Base-by-base conservation (phyloP, 169 alveolate species). In the Cryptosporidium ubiquitum region DNA sequence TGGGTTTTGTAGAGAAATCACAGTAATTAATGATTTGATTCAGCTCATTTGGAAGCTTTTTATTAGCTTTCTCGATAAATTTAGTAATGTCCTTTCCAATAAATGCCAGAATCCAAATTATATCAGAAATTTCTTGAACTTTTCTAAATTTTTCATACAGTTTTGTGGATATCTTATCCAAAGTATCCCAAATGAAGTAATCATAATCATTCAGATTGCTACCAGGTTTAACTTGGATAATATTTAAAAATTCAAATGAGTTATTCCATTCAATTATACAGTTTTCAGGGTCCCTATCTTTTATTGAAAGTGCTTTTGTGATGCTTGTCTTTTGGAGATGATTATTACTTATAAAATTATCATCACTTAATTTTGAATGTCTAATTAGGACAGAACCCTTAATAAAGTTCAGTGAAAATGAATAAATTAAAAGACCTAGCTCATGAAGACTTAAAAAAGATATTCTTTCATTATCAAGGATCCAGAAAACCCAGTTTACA, bases 281-380 rank as follows among this genome's bases (percentile, higher is more conserved):
- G 14, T 42, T 39, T 26, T 64, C 74, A 39, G 89, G 89, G 68
- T 79, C 75, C n/a, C 79, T 58, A 40, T 79, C 74, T 33, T 61
- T 29, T 18, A 60, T 79, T 26, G 79, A 75, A 16, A 79, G 39
- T 23, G 89, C 89, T 39, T 47, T 79, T 14, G 47, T 37, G 9
- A 79, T 61, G 51, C 58, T 64, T n/a, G 61, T 23, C n/a, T 61
- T 64, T 9, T 60, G 47, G 20, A 40, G 26, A 64, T 37, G 3
- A 51, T 55, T 52, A 23, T 18, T 73, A 3, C 14, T 55, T 5
- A 73, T 55, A 10, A n/a, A 7, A 7, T 23, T 40, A 16, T 37
- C 52, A 26, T 79, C 75, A 42, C 20, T 49, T 23, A 40, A 23
- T 12, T 61, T 64, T 33, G 44, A 29, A 31, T 37, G 29, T 29